phyloP scores from a whole-genome alignment of 176 grass and related monocot species.

The Typha latifolia region DNA sequence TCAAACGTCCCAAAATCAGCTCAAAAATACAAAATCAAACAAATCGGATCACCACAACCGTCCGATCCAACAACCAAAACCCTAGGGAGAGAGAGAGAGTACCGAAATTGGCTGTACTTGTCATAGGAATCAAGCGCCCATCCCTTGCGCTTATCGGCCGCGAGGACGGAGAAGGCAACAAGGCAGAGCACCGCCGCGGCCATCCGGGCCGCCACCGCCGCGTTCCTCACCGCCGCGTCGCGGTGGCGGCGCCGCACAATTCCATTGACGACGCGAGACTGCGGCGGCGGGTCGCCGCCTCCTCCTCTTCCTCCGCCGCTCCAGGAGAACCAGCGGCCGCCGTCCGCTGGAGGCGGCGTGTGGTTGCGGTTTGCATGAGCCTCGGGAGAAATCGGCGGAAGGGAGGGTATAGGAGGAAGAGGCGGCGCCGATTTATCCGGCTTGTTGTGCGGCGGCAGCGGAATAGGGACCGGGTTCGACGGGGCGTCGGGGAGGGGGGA shows the following conservation, averaged over 20 bases:
- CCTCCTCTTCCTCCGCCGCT: not conserved
- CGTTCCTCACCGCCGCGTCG: slow-evolving; percentile 20
- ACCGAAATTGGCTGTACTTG: slow-evolving; percentile 77
- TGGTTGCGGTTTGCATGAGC: slow-evolving; percentile 11
- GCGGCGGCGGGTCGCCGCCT: not conserved
- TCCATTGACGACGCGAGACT: slow-evolving; percentile 17
- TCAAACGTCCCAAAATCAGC: not conserved
- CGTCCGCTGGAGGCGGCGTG: not conserved
- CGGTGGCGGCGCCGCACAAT: slow-evolving; percentile 42
- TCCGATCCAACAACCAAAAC: not conserved
- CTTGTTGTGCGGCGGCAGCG: not conserved
- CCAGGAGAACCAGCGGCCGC: slow-evolving; percentile 14
- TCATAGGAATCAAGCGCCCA: slow-evolving; percentile 75
- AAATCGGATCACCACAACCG: slow-evolving; percentile 2
- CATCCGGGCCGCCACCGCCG: slow-evolving; percentile 33
- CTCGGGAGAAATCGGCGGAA: not conserved
- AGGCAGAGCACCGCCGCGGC: slow-evolving; percentile 60
- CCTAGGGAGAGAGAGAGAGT: not conserved
- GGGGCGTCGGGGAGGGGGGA: slow-evolving; percentile 11
- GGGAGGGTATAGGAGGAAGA: not conserved
- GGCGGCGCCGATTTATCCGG: not conserved
- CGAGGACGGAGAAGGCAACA: slow-evolving; percentile 60
- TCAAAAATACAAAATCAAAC: not conserved
- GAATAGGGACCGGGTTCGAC: slow-evolving; percentile 1
- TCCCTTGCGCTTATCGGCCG: slow-evolving; percentile 62